Evolutionary conservation across 768 basidiomycete species (phyloP), one percentile per base, ranked within the genome.

Genomic region (Sarcodon sp.): DNA sequence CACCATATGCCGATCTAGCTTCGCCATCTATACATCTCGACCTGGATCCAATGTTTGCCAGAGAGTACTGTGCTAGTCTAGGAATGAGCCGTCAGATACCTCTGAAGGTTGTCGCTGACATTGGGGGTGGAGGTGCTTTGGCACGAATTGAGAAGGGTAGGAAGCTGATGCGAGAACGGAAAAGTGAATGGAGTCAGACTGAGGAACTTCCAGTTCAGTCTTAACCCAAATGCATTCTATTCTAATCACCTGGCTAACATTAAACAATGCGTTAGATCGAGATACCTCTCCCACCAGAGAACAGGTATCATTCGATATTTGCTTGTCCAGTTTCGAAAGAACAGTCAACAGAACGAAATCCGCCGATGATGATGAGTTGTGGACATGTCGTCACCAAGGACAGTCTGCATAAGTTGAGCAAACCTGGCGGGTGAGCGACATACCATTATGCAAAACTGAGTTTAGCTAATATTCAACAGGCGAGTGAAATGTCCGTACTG

Each of bases 311-410:
- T 63, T 96, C 93, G 1, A 85, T 98, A 49, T 98, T 99, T 62
- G 83, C 91, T 43, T 99, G 96, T 63, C 89, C 96, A 0, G 96
- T 99, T 16, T 94, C 91, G 7, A 98, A 97, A 65, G 94, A 98
- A 58, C 94, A 96, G 65, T 82, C 91, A 18, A 93, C 88, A 4
- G 85, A 89, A 46, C 64, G 73, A 50, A 99, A 99, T 61, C 96
- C 92, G 7, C 94, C 96, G 0, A 96, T 96, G 90, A 93, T 97
- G 87, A 84, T 99, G 73, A 67, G 70, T 3, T 98, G 96, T 61
- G 96, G 94, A 2, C 96, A 99, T 64, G 92, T 96, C 35, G 82
- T 99, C 41, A 83, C 89, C 1, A 85, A 85, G 60, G 94, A 97
- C 57, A 94, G 88, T 62, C 66, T 98, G 53, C 78, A 79, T 53